Evolutionary conservation across 208 protist species (phyloP).

Genomic region (Spongospora subterranea): DNA sequence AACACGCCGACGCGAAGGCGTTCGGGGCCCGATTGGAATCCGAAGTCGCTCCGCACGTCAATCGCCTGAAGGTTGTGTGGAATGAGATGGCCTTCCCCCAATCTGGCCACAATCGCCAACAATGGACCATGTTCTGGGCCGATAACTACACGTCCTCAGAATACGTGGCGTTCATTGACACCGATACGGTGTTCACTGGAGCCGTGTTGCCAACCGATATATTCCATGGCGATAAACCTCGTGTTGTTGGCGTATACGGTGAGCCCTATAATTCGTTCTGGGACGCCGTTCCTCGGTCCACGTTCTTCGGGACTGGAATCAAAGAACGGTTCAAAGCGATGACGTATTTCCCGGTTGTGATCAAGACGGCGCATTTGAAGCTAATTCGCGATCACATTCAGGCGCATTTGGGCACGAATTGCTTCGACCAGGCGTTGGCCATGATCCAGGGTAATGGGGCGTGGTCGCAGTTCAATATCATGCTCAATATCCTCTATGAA

Average conservation of each 20-base stretch:
- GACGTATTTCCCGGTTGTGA: neutral
- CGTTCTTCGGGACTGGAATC: neutral
- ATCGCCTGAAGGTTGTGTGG: too few relatives aligned
- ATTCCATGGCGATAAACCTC: neutral
- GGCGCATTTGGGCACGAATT: neutral
- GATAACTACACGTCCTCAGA: neutral
- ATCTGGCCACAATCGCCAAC: too few relatives aligned
- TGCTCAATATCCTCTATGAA: neutral
- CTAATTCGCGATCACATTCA: neutral
- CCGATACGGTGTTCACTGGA: neutral
- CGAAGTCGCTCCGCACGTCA: too few relatives aligned
- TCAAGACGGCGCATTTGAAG: neutral
- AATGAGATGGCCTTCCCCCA: too few relatives aligned
- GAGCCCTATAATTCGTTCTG: neutral
- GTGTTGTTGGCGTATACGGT: neutral
- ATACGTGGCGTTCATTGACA: neutral
- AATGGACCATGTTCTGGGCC: constrained; percentile 18
- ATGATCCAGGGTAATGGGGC: neutral
- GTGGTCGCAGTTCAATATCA: neutral
- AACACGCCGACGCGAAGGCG: too few relatives aligned
- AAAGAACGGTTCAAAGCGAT: neutral
- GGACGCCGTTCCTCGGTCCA: neutral
- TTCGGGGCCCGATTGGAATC: too few relatives aligned
- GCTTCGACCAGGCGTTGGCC: neutral
- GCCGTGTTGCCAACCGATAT: neutral